Percentiles rank a stretch among this genome's conserved stretches.
Conservation (phyloP, 306 rosid genomes). For the Trichosanthes truncata region DNA sequence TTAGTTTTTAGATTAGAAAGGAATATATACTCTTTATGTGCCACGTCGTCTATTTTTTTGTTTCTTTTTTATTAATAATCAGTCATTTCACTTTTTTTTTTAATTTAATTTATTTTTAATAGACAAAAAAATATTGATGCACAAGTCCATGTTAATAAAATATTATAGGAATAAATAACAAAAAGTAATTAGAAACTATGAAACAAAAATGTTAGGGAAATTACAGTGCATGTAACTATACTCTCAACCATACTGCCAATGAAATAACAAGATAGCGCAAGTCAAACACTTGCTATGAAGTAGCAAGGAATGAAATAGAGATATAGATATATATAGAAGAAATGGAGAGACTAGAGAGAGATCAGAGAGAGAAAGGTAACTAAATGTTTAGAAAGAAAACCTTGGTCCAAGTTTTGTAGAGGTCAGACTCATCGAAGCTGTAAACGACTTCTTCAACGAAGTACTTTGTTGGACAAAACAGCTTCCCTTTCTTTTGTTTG, state of each 20-base stretch:
- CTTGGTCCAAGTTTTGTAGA: conserved; percentile 82
- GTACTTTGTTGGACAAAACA: conserved; percentile 60
- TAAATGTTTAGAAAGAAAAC: conserved; percentile 7
- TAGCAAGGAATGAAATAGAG: not conserved
- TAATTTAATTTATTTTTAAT: not conserved
- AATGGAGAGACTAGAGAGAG: not conserved
- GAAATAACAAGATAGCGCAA: not conserved
- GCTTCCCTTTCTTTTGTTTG: conserved; percentile 26
- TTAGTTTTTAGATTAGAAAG: not conserved
- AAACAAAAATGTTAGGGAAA: not conserved
- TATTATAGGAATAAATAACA: not conserved
- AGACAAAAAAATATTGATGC: not conserved
- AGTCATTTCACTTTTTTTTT: not conserved
- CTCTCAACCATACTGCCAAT: not conserved
- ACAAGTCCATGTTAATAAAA: not conserved
- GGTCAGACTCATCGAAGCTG: conserved; percentile 62
- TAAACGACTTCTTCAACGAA: conserved; percentile 64
- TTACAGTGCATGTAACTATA: not conserved
- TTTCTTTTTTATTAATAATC: not conserved
- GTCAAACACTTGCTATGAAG: not conserved
- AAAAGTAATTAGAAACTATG: not conserved
- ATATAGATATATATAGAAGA: not conserved
- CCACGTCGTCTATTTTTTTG: not conserved
- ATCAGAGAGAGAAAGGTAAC: not conserved
- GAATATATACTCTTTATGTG: conserved; percentile 2